Conservation (phyloP, 768 basidiomycete species). For the Trametopsis cervina region DNA sequence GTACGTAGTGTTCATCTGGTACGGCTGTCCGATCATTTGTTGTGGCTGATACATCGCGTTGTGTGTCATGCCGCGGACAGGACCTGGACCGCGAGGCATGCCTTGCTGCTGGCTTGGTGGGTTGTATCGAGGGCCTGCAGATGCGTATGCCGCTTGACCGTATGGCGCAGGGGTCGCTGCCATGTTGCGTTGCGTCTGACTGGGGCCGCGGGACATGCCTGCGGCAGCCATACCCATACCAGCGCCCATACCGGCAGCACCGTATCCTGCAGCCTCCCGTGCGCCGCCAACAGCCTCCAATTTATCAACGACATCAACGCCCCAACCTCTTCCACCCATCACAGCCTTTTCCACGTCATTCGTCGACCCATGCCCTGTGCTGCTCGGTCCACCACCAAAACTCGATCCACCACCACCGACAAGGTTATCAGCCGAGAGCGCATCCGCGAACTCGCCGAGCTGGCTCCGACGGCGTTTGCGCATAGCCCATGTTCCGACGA, state of each 20-base stretch:
- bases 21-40: background rate
- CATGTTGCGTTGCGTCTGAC: background rate
- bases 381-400: constrained; percentile 12
- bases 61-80: too few relatives aligned
- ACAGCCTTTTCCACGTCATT: background rate
- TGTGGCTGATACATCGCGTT: background rate
- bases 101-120: background rate
- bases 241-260: too few relatives aligned
- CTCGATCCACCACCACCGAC: constrained; percentile 10
- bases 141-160: background rate
- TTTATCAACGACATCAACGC: constrained; percentile 2
- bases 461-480: constrained; percentile 40
- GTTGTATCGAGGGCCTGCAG: background rate
- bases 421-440: constrained; percentile 18
- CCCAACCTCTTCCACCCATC: background rate
- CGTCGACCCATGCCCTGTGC: background rate
- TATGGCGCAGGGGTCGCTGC: background rate
- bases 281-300: constrained; percentile 1
- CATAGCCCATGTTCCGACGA: constrained; percentile 37
- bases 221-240: too few relatives aligned
- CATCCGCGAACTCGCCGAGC: constrained; percentile 18
- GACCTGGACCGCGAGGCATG: too few relatives aligned
- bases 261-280: background rate
- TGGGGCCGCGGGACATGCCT: background rate
- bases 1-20: background rate